Evolutionary conservation across 2,329 filamentous ascomycete species (phyloP), one percentile per base, ranked within the genome.

Genomic region (Aspergillus proliferans): DNA sequence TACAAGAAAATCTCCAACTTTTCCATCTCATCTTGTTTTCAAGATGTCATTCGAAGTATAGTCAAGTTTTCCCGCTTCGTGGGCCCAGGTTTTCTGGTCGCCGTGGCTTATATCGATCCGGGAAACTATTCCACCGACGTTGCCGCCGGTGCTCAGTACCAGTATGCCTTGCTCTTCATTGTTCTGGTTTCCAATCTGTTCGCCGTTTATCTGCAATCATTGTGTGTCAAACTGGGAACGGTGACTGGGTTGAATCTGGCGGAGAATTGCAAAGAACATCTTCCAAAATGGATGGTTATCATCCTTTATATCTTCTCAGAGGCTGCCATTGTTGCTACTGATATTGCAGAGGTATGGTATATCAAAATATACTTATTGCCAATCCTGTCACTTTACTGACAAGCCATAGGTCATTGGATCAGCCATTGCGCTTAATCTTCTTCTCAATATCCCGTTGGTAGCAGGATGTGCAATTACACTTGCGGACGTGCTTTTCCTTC

Each of bases 181-280:
- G 71, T 76, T 28, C 58, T 76, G 7, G 55, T 76, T 49, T 75
- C 73, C 12, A 76, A 76, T 46, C 52, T 76, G 5, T 73, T 76
- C 55, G 74, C 74, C 4, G 73, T 76, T 41, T 69, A 76, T 49
- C 53, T 76, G 41, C 71, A 76, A 56, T 74, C 67, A 7, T 62
- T 77, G 19, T 75, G 73, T 43, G 71, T 76, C 66, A 86, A 86
- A 63, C 75, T 87, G 5, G 84, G 84, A 28, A 84, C 82, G 12
- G 82, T 87, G 53, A 86, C 80, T 1, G 84, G 84, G 2, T 68
- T 86, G 45, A 83, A 86, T 58, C 73, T 87, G 12, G 82, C 84
- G 1, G 77, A 85, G 53, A 82, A 83, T 8, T 86, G 83, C 57
- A 77, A 83, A 30, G 80, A 76, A 7, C 83, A 84, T 62, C 72